phyloP scores from a whole-genome alignment of 805 yeast genomes.

The Alloascoidea africana region DNA sequence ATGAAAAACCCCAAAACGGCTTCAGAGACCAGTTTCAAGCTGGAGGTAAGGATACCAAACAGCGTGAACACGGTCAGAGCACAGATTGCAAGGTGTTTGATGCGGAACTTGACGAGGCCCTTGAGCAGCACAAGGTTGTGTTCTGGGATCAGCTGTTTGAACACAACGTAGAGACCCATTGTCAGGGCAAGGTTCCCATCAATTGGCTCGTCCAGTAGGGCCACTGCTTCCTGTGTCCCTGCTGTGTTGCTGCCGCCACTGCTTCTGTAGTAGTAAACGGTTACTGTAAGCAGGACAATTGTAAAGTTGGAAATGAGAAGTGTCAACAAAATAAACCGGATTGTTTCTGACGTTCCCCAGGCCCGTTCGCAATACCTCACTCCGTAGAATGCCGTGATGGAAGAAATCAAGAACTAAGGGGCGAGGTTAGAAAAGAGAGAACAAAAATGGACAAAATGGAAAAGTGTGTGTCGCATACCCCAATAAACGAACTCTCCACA shows the following conservation, averaged over 20 bases:
- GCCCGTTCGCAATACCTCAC: slow-evolving; percentile 51
- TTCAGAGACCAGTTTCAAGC: slow-evolving; percentile 14
- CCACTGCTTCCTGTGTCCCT: slow-evolving; percentile 9
- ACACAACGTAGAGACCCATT: slow-evolving; percentile 44
- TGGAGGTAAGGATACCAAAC: slow-evolving; percentile 14
- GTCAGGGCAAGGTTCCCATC: slow-evolving; percentile 41
- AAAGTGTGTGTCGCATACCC: no score
- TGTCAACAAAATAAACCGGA: slow-evolving; percentile 27
- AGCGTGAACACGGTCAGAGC: slow-evolving; percentile 16
- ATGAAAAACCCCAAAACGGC: slow-evolving; percentile 35
- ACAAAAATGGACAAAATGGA: no score
- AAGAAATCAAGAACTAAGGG: slow-evolving; percentile 21
- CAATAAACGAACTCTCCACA: slow-evolving; percentile 27
- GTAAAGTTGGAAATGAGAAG: slow-evolving; percentile 21
- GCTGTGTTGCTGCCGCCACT: slow-evolving; percentile 9
- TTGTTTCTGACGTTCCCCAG: slow-evolving; percentile 44
- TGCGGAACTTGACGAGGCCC: slow-evolving; percentile 26
- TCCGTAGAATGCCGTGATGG: slow-evolving; percentile 28
- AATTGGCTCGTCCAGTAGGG: slow-evolving; percentile 24
- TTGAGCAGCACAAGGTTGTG: slow-evolving; percentile 35
- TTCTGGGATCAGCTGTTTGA: slow-evolving; percentile 52
- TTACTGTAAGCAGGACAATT: slow-evolving; percentile 16
- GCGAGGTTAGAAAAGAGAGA: no score
- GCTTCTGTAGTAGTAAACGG: slow-evolving; percentile 7
- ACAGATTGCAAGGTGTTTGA: slow-evolving; percentile 25